Percentiles rank a stretch among this genome's conserved stretches.
These are phyloP conservation scores for Fusarium sp. DNA, from an alignment of 2,329 filamentous ascomycete species.

Conservation along the genomic window DNA sequence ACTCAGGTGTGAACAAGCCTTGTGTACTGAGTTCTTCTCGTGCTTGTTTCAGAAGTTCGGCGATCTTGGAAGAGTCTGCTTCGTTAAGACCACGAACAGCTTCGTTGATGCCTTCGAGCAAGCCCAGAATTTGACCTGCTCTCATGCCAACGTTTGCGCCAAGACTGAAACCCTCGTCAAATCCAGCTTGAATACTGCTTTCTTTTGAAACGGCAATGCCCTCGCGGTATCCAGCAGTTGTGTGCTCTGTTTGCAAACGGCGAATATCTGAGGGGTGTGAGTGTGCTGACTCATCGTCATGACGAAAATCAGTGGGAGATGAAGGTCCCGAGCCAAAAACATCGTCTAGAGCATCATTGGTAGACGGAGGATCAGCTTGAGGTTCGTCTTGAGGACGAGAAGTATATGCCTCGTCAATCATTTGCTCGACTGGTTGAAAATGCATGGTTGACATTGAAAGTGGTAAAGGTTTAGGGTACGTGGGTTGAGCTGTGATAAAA, in stretches of 20 bases:
- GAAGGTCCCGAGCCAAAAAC: conserved; percentile 47
- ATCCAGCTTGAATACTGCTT: conserved; percentile 81
- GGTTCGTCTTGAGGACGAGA: conserved; percentile 28
- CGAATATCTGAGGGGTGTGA: conserved; percentile 71
- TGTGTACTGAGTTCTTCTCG: conserved; percentile 67
- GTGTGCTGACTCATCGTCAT: conserved; percentile 8
- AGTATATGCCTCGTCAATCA: conserved; percentile 42
- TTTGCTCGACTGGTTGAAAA: conserved; percentile 46
- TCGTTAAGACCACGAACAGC: conserved; percentile 51
- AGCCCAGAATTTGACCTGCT: conserved; percentile 78
- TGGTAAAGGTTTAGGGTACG: conserved; percentile 16
- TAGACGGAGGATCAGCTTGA: background rate
- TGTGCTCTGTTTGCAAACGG: conserved; percentile 78
- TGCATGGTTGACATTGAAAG: conserved; percentile 42
- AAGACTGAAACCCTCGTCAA: conserved; percentile 89
- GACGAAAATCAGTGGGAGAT: conserved; percentile 26
- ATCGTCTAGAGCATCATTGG: conserved; percentile 48
- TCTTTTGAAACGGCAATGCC: conserved; percentile 82
- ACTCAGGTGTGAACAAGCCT: conserved; percentile 71
- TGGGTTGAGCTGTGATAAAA: background rate
- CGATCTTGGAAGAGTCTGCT: conserved; percentile 14
- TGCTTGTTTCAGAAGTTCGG: conserved; percentile 51
- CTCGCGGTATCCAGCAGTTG: conserved; percentile 89
- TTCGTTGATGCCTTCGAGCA: conserved; percentile 75
- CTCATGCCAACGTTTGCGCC: conserved; percentile 82